Percentiles rank a stretch among this genome's conserved stretches.
Evolutionary conservation across 192 early-diverging fungal species (phyloP).

Genomic region (Coemansia sp.): DNA sequence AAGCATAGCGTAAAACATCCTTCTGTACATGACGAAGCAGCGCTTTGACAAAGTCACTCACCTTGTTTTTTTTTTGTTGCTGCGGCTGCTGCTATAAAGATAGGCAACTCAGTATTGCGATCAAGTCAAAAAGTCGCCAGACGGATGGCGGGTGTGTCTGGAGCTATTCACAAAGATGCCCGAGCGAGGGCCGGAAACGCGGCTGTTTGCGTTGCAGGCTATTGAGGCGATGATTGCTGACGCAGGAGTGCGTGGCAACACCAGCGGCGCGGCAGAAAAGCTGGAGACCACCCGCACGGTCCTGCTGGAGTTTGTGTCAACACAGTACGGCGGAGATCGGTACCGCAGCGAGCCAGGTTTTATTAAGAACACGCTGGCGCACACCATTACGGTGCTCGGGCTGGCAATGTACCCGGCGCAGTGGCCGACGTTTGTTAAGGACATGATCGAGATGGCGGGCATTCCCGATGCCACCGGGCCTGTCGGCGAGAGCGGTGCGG

Average conservation of each 20-base stretch:
- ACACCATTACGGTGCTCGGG: constrained; percentile 77
- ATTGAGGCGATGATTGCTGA: constrained; percentile 58
- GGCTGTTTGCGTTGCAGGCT: constrained; percentile 81
- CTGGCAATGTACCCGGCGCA: constrained; percentile 76
- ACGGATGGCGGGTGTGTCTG: constrained; percentile 86
- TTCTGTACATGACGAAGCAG: neutral
- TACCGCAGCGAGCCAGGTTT: constrained; percentile 49
- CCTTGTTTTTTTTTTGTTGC: neutral
- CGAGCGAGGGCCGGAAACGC: constrained; percentile 73
- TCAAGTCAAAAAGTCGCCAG: constrained; percentile 67
- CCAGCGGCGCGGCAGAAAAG: constrained; percentile 36
- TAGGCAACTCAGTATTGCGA: constrained; percentile 84
- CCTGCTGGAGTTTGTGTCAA: constrained; percentile 43
- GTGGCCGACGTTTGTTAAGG: constrained; percentile 88
- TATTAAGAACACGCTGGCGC: constrained; percentile 82
- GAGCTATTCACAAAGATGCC: constrained; percentile 73
- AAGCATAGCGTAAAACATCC: constrained; percentile 14
- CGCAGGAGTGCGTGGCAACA: constrained; percentile 23
- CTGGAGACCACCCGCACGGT: constrained; percentile 23
- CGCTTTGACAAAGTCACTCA: neutral
- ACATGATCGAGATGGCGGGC: constrained; percentile 68
- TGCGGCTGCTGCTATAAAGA: neutral
- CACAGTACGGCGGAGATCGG: constrained; percentile 30
- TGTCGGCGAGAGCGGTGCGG: constrained; percentile 40
- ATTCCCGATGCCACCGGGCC: constrained; percentile 48